These are phyloP conservation scores for Monosporascus sp. DNA, from an alignment of 2,329 filamentous ascomycete genomes.

Conservation along the genomic window DNA sequence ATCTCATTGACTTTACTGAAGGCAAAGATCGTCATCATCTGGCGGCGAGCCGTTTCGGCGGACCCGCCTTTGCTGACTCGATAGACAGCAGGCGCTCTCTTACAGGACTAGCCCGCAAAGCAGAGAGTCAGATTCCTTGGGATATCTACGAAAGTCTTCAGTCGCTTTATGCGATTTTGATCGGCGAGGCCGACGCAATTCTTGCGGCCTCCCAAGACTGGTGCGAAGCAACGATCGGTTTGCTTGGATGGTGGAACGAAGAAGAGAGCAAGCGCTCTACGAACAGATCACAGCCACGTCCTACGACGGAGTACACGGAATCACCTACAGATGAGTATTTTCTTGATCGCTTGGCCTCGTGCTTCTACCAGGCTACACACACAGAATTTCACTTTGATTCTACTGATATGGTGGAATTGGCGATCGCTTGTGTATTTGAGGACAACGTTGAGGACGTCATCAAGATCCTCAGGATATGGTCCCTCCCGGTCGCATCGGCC, in stretches of 20 bases:
- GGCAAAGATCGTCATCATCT: slow-evolving; percentile 50
- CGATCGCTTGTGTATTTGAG: slow-evolving; percentile 75
- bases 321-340: slow-evolving; percentile 61
- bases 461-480: slow-evolving; percentile 72
- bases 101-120: slow-evolving; percentile 66
- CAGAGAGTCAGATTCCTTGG: slow-evolving; percentile 84
- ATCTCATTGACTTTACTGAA: slow-evolving; percentile 75
- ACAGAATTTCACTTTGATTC: slow-evolving; percentile 74
- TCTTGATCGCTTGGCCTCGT: slow-evolving; percentile 64
- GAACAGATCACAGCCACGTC: slow-evolving; percentile 30
- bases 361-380: slow-evolving; percentile 63
- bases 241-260: slow-evolving; percentile 92
- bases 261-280: slow-evolving; percentile 41
- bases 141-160: slow-evolving; percentile 81
- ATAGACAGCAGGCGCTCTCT: slow-evolving; percentile 43
- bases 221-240: slow-evolving; percentile 79
- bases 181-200: slow-evolving; percentile 72
- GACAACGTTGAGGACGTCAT: slow-evolving; percentile 74
- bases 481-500: slow-evolving; percentile 69
- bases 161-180: slow-evolving; percentile 72
- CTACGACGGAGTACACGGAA: slow-evolving; percentile 28
- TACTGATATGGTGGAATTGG: slow-evolving; percentile 71
- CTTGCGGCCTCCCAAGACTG: slow-evolving; percentile 78
- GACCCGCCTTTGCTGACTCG: slow-evolving; percentile 30
- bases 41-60: slow-evolving; percentile 25